Evolutionary conservation across 768 basidiomycete genomes (phyloP), one percentile per base, ranked within the genome.

Genomic region (Sistotremastrum niveocremeum): DNA sequence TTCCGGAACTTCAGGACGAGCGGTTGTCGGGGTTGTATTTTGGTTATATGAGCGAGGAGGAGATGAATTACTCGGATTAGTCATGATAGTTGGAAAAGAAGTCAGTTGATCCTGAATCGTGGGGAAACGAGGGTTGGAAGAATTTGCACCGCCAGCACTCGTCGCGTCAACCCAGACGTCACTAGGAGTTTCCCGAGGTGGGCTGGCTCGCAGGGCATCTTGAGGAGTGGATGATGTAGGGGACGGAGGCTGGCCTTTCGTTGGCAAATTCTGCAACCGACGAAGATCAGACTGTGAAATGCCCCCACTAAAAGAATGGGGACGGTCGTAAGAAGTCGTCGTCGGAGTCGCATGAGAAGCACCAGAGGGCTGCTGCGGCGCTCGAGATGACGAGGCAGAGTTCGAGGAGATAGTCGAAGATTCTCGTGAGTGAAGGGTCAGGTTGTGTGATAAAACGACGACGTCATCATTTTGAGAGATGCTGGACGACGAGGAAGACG

Each of bases 301-400:
- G 31, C 81, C 82, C 38, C 84, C 84, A 49, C 80, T 85, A 59
- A 84, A 86, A 0, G 84, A 86, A 57, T 82, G 84, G 10, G 84
- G 84, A 45, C 84, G 74, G 57, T 84, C 84, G 59, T 82, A 81
- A 41, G 75, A 38, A 38, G 10, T 10, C 65, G 57, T 85, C 82
- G 46, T 62, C 36, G 35, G 48, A 8, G 31, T 29, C 32, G 42
- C 39, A 11, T 30, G 20, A 42, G 42, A 28, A 37, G 8, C 20
- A 44, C 11, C 29, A 35, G 41, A 31, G 28, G 44, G 29, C 37
- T 3, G 30, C 41, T 41, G 29, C 40, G 38, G 7, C 45, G 34
- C 11, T 54, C 63, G 43, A 78, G 77, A 47, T 72, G 73, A 49
- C 75, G 80, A 46, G 76, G 74, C 56, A 4, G 76, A 77, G 42